These are phyloP conservation scores for Nigrospora sphaerica DNA, from an alignment of 2,329 filamentous ascomycete species.

Conservation along the genomic window DNA sequence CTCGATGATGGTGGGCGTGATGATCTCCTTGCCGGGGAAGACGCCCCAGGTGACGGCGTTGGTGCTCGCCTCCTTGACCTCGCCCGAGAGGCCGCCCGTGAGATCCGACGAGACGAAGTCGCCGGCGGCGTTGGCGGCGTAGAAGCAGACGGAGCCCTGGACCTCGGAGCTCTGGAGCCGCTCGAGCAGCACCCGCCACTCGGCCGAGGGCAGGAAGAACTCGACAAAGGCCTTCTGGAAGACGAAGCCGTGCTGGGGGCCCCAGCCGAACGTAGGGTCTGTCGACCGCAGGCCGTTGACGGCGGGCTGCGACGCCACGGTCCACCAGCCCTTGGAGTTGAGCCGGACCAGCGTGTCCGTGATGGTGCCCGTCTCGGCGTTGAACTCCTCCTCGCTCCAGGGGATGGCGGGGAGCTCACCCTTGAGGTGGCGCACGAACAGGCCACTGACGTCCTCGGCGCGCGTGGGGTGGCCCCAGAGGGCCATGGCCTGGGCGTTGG, in stretches of 20 bases:
- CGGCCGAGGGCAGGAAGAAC: slow-evolving; percentile 73
- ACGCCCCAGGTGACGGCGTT: slow-evolving; percentile 97
- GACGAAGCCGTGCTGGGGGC: slow-evolving; percentile 83
- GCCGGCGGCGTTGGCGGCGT: slow-evolving; percentile 72
- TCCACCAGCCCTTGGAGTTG: slow-evolving; percentile 88
- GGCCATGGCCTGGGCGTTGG: slow-evolving; percentile 71
- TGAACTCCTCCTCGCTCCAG: slow-evolving; percentile 87
- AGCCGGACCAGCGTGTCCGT: slow-evolving; percentile 66
- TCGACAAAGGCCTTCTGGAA: slow-evolving; percentile 99
- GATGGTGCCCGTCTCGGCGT: slow-evolving; percentile 78
- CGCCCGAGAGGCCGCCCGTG: slow-evolving; percentile 23
- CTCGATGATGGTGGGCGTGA: slow-evolving; percentile 94
- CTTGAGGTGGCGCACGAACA: slow-evolving; percentile 77
- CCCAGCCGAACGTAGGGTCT: slow-evolving; percentile 85
- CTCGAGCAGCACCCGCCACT: slow-evolving; percentile 62
- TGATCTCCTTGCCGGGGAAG: slow-evolving; percentile 91
- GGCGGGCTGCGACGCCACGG: slow-evolving; percentile 88
- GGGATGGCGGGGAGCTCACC: slow-evolving; percentile 77
- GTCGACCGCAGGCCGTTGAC: slow-evolving; percentile 77
- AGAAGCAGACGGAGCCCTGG: slow-evolving; percentile 71
- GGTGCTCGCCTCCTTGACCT: slow-evolving; percentile 46
- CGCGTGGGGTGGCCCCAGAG: slow-evolving; percentile 78
- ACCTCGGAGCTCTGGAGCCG: slow-evolving; percentile 53
- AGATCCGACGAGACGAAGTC: slow-evolving; percentile 68
- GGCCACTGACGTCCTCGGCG: slow-evolving; percentile 62